Conservation (phyloP, 257 asterid species). For the Solanum neorickii region DNA sequence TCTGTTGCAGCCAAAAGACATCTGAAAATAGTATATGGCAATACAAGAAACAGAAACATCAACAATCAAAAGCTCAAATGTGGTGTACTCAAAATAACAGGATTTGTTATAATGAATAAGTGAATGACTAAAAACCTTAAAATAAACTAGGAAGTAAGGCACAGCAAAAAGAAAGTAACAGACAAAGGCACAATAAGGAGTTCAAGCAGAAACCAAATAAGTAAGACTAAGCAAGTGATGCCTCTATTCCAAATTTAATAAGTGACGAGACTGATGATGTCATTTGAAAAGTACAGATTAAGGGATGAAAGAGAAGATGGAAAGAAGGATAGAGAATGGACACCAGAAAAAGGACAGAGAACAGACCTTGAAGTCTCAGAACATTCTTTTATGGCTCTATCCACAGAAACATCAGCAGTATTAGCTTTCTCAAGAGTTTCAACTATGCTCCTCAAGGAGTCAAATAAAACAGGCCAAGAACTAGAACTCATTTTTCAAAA, state of each 20-base stretch:
- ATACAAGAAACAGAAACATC: background rate
- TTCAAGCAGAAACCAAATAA: background rate
- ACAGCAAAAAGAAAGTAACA: background rate
- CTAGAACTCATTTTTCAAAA: constrained; percentile 40
- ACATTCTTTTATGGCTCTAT: constrained; percentile 50
- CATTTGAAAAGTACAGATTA: background rate
- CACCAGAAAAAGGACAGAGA: background rate
- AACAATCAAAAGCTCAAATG: background rate
- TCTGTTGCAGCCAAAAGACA: constrained; percentile 43
- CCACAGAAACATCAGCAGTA: constrained; percentile 20
- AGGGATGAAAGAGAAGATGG: background rate
- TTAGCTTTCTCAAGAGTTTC: constrained; percentile 23
- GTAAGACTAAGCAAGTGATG: background rate
- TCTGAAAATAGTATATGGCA: constrained; percentile 28
- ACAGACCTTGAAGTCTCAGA: constrained; percentile 58
- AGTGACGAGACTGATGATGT: background rate
- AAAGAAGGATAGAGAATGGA: background rate
- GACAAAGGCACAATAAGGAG: background rate
- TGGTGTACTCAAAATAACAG: background rate
- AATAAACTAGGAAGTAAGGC: background rate
- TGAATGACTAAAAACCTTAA: background rate
- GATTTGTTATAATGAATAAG: background rate
- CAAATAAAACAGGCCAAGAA: constrained; percentile 45
- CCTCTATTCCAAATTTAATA: background rate
- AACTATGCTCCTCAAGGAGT: constrained; percentile 33